Conservation (phyloP, 2,329 filamentous ascomycete species). For the Zopfia rhizophila region DNA sequence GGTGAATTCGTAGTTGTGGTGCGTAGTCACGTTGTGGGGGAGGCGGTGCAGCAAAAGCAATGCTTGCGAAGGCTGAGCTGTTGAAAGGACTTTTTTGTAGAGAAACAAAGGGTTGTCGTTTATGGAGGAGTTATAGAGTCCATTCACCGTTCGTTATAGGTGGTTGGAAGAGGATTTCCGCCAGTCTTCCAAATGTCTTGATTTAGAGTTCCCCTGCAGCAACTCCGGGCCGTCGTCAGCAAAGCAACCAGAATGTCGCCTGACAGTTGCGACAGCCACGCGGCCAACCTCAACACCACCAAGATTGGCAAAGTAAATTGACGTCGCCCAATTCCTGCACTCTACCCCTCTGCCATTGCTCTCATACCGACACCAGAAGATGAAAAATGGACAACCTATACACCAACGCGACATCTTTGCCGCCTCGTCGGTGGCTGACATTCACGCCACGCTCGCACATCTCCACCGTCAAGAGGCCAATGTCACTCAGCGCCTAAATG, state of each 20-base stretch:
- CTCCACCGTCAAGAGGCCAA: constrained; percentile 80
- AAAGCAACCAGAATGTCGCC: constrained; percentile 11
- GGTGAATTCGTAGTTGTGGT: constrained; percentile 5
- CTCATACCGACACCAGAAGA: constrained; percentile 22
- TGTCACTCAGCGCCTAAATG: constrained; percentile 78
- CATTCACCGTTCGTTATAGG: no score
- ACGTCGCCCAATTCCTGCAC: constrained; percentile 3
- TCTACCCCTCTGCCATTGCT: neutral
- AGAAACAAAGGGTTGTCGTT: no score
- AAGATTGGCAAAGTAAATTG: neutral
- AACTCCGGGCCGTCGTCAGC: constrained; percentile 22
- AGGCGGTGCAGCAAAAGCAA: neutral
- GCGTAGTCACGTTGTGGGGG: neutral
- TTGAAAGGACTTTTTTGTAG: no score
- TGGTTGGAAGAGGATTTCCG: neutral
- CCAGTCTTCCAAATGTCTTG: constrained; percentile 7
- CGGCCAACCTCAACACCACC: constrained; percentile 2
- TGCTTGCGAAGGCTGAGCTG: no score
- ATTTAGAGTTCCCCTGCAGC: constrained; percentile 18
- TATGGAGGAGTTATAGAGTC: no score
- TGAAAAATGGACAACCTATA: constrained; percentile 35
- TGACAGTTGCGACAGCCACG: neutral
- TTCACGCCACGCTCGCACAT: constrained; percentile 78
- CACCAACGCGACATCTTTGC: constrained; percentile 60
- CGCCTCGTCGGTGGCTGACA: constrained; percentile 79